A percentile compares a stretch with the other conserved stretches of the same genome.
Evolutionary conservation across 2,329 filamentous ascomycete genomes (phyloP).

Genomic region (Ophiognomonia clavigignenti-juglandacearum): DNA sequence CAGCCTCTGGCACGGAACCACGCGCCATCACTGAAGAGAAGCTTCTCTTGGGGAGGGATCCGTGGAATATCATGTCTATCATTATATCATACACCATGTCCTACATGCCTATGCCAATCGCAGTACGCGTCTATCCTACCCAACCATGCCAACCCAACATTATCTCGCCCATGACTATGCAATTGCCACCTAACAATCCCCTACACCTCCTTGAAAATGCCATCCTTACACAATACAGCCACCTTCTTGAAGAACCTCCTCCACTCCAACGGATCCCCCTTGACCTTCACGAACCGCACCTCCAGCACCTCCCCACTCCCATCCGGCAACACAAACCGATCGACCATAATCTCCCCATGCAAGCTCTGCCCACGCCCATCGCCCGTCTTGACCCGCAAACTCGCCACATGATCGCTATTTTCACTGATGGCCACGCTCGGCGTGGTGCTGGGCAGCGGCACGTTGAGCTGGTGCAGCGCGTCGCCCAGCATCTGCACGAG

Average conservation of each 20-base stretch:
- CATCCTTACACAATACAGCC: conserved; percentile 82
- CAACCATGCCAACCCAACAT: neutral
- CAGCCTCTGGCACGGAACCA: no score
- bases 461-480: conserved; percentile 78
- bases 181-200: neutral
- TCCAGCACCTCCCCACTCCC: conserved; percentile 63
- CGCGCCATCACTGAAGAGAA: no score
- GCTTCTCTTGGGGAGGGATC: no score
- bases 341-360: conserved; percentile 70
- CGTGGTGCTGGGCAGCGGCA: conserved; percentile 70
- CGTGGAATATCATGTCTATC: no score
- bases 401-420: conserved; percentile 53
- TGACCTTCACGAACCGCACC: conserved; percentile 87
- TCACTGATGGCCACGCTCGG: no score
- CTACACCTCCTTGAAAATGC: conserved; percentile 59
- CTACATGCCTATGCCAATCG: no score
- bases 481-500: conserved; percentile 77
- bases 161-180: no score
- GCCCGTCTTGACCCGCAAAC: conserved; percentile 68
- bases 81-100: no score
- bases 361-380: conserved; percentile 69
- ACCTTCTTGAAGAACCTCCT: conserved; percentile 94
- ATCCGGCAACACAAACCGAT: conserved; percentile 55
- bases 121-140: no score
- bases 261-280: conserved; percentile 96